Evolutionary conservation across 2,329 filamentous ascomycete species (phyloP), one percentile per base, ranked within the genome.

Genomic region (Colletotrichum filicis): DNA sequence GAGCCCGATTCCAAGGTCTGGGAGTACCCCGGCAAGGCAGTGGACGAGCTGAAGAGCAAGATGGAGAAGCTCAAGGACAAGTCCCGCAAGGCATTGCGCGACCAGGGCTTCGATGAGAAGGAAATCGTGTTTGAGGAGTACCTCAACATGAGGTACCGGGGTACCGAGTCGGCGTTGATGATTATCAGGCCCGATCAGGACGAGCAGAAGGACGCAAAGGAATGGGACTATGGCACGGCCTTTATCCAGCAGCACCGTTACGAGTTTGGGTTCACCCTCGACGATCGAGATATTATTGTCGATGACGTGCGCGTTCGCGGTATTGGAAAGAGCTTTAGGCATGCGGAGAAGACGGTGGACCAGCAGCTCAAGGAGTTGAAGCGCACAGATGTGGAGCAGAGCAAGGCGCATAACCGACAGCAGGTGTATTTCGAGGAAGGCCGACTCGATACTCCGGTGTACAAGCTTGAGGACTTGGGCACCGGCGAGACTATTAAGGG

Each of bases 91-190:
- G 90, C 91, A 0, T 84, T 98, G 5, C 85, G 86, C 26, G 92
- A 93, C 2, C 95, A 98, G 82, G 95, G 95, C 0, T 98, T 98
- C 79, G 85, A 88, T 1, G 90, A 93, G 56, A 84, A 89, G 5
- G 91, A 94, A 37, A 94, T 98, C 28, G 88, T 92, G 0, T 97
- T 96, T 78, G 95, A 98, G 80, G 94, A 97, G 79, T 98, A 98
- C 79, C 89, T 98, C 69, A 98, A 98, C 80, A 95, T 98, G 92
- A 88, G 95, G 70, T 98, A 98, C 79, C 90, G 94, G 46, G 95
- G 95, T 12, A 98, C 95, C 0, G 95, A 98, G 80, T 97, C 95
- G 8, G 94, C 95, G 1, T 87, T 98, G 55, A 98, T 98, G 95
- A 91, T 97, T 60, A 84, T 97, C 75, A 94, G 93, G 81, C 94